A percentile compares a stretch with the other conserved stretches of the same genome.
These are phyloP conservation scores for Aspergillus affinis DNA, from an alignment of 495 filamentous ascomycete genomes.

Conservation along the genomic window DNA sequence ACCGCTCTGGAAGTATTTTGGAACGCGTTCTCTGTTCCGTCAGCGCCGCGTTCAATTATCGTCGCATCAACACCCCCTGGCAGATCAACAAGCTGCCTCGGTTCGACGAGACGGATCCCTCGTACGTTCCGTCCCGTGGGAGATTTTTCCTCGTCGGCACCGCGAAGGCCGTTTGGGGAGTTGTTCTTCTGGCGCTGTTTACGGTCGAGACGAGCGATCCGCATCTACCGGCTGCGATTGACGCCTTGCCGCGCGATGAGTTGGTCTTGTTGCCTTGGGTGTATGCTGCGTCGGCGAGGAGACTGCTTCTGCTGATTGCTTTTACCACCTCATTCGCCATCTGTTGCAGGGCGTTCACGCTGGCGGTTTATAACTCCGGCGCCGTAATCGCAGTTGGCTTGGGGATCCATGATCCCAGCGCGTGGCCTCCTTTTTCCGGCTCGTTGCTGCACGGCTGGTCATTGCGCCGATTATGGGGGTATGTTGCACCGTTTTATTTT, in stretches of 20 bases:
- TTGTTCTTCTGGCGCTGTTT: constrained; percentile 9
- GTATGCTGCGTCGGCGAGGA: neutral
- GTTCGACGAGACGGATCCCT: neutral
- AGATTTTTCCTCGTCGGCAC: constrained; percentile 7
- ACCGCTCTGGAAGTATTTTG: neutral
- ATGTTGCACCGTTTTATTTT: neutral
- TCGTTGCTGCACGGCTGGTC: constrained; percentile 15
- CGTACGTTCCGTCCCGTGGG: neutral
- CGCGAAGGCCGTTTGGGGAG: constrained; percentile 3
- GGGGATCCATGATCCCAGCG: constrained; percentile 7
- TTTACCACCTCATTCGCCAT: constrained; percentile 24
- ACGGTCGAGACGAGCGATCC: constrained; percentile 16
- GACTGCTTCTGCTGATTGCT: constrained; percentile 1
- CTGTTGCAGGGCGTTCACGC: constrained; percentile 13
- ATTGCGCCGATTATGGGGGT: constrained; percentile 22
- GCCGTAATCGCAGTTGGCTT: constrained; percentile 8
- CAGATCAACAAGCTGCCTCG: constrained; percentile 12
- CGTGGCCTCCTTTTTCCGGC: constrained; percentile 21
- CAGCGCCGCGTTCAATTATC: constrained; percentile 22
- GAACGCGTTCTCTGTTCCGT: constrained; percentile 12
- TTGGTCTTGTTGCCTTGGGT: constrained; percentile 10
- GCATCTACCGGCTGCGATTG: constrained; percentile 1
- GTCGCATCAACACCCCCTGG: constrained; percentile 26
- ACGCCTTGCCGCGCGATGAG: constrained; percentile 1
- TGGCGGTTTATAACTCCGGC: constrained; percentile 10